A percentile compares a stretch with the other conserved stretches of the same genome.
phyloP scores from a whole-genome alignment of 164 flowering plant species.

The Berberis thunbergii region DNA sequence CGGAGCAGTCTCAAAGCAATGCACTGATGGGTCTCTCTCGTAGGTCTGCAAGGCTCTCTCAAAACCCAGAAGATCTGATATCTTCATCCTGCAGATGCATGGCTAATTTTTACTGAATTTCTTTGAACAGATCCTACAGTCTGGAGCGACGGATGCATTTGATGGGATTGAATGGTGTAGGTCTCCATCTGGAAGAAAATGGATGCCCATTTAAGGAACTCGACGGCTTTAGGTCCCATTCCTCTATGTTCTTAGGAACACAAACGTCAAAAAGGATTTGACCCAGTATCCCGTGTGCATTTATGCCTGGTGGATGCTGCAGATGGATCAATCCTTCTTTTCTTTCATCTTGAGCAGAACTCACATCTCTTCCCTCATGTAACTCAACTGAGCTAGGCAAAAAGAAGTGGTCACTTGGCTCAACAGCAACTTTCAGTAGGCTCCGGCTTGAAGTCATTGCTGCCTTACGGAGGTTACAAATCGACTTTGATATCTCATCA shows the following conservation, averaged over 20 bases:
- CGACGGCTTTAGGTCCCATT: conserved; percentile 65
- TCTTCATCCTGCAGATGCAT: conserved; percentile 3
- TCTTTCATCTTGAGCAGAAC: conserved; percentile 40
- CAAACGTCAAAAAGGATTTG: conserved; percentile 81
- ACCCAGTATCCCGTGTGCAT: conserved; percentile 73
- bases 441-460: conserved; percentile 38
- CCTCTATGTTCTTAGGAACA: conserved; percentile 79
- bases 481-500: conserved; percentile 36
- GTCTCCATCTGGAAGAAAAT: conserved; percentile 27
- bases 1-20: neutral
- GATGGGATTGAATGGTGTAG: conserved; percentile 60
- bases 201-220: conserved; percentile 22
- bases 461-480: conserved; percentile 35
- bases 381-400: conserved; percentile 57
- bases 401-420: conserved; percentile 44
- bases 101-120: neutral
- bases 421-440: conserved; percentile 41
- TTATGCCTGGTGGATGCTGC: conserved; percentile 44
- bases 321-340: conserved; percentile 45
- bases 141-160: conserved; percentile 82
- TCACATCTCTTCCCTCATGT: conserved; percentile 40
- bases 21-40: neutral
- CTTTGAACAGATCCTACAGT: conserved; percentile 21
- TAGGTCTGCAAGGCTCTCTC: neutral
- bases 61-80: neutral